These are phyloP conservation scores for Saccharomycopsis crataegensis DNA, from an alignment of 1,139 yeast species.

Conservation along the genomic window DNA sequence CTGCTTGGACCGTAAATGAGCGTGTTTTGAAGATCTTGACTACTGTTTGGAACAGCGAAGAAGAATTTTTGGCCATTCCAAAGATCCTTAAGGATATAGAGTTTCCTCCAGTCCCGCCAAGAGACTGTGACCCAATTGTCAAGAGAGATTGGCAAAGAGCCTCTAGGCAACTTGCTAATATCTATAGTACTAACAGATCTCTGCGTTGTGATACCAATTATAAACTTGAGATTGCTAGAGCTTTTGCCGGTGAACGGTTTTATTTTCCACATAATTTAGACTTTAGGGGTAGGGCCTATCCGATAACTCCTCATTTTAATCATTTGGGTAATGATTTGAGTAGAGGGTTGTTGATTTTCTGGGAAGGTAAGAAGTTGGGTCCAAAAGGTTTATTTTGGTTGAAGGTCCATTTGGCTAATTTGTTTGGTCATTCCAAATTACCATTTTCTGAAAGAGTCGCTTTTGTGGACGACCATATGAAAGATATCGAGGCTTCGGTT, in stretches of 20 bases:
- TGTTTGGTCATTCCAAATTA: slow-evolving; percentile 81
- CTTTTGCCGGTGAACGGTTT: slow-evolving; percentile 80
- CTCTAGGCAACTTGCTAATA: slow-evolving; percentile 50
- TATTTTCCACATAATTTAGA: slow-evolving; percentile 93
- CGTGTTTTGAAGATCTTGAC: slow-evolving; percentile 62
- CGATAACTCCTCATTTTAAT: slow-evolving; percentile 70
- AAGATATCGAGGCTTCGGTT: slow-evolving; percentile 59
- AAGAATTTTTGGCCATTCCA: slow-evolving; percentile 76
- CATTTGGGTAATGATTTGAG: slow-evolving; percentile 92
- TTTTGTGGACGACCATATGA: slow-evolving; percentile 64
- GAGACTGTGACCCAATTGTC: slow-evolving; percentile 63
- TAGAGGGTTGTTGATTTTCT: slow-evolving; percentile 74
- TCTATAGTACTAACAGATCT: slow-evolving; percentile 64
- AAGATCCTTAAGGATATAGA: slow-evolving; percentile 38
- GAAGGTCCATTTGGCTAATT: slow-evolving; percentile 82
- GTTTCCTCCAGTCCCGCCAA: slow-evolving; percentile 60
- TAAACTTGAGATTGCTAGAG: slow-evolving; percentile 91
- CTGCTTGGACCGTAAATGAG: slow-evolving; percentile 90
- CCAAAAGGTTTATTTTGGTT: slow-evolving; percentile 75
- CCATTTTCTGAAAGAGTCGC: slow-evolving; percentile 68
- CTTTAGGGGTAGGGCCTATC: slow-evolving; percentile 95
- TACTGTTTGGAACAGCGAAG: slow-evolving; percentile 81
- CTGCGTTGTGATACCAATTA: slow-evolving; percentile 92
- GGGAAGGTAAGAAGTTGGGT: slow-evolving; percentile 84
- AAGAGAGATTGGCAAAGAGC: slow-evolving; percentile 60